A percentile compares a stretch with the other conserved stretches of the same genome.
phyloP scores from a whole-genome alignment of 2,329 filamentous ascomycete species.

The Blastomyces silverae region DNA sequence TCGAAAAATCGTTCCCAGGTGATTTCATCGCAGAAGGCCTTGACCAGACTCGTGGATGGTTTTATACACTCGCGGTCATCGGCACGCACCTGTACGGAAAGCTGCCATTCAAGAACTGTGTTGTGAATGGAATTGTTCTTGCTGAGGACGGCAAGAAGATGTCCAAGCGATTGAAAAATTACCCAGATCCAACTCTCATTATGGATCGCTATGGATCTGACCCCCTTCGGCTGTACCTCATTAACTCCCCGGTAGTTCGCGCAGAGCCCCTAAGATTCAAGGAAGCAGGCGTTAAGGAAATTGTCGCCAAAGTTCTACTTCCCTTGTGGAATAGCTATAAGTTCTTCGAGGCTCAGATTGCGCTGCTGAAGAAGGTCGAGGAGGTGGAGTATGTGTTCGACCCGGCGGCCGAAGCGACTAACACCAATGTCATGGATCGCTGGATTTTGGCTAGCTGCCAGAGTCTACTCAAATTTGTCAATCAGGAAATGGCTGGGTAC shows the following conservation, averaged over 20 bases:
- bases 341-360: constrained; percentile 86
- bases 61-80: constrained; percentile 84
- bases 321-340: constrained; percentile 96
- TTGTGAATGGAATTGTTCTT: constrained; percentile 92
- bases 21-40: constrained; percentile 92
- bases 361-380: constrained; percentile 78
- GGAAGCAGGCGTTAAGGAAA: constrained; percentile 86
- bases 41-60: constrained; percentile 94
- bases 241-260: constrained; percentile 91
- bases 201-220: constrained; percentile 88
- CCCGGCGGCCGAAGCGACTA: constrained; percentile 64
- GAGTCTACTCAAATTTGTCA: constrained; percentile 82
- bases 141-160: constrained; percentile 98
- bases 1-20: constrained; percentile 74
- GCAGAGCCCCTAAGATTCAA: constrained; percentile 88
- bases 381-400: constrained; percentile 72
- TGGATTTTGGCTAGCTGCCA: constrained; percentile 94
- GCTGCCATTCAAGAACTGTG: constrained; percentile 86
- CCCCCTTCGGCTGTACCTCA: constrained; percentile 87
- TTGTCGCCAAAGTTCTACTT: constrained; percentile 82
- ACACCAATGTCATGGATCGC: constrained; percentile 88
- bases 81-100: constrained; percentile 80
- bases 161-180: constrained; percentile 96
- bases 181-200: constrained; percentile 75
- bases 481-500: constrained; percentile 79